A percentile compares a stretch with the other conserved stretches of the same genome.
Conservation (phyloP, 2,329 filamentous ascomycete species). For the Alternaria sp. region DNA sequence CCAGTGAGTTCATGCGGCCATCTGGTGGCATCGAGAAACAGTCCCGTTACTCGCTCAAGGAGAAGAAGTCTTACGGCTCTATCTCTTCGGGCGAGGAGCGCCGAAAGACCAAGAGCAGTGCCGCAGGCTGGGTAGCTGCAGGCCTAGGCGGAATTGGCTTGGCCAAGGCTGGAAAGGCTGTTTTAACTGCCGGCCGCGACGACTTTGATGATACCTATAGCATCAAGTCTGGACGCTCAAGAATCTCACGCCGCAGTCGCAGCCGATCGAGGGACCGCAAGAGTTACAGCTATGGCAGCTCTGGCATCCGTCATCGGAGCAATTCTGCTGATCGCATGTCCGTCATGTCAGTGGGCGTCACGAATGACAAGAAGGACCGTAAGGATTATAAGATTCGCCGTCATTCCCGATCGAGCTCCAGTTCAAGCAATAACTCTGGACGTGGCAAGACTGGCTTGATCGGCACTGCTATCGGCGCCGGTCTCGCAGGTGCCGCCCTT, state of each 20-base stretch:
- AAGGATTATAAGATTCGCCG: constrained; percentile 48
- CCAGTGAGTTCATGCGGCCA: constrained; percentile 53
- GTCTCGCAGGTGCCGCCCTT: constrained; percentile 52
- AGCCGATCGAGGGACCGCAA: constrained; percentile 52
- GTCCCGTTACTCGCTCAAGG: constrained; percentile 59
- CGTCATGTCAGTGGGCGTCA: constrained; percentile 45
- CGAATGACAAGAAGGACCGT: constrained; percentile 46
- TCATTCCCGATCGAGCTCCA: constrained; percentile 47
- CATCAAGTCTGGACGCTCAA: constrained; percentile 61
- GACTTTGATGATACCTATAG: constrained; percentile 69
- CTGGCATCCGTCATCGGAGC: constrained; percentile 51
- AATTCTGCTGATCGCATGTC: constrained; percentile 47
- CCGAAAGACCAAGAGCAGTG: constrained; percentile 53
- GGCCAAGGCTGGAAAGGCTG: constrained; percentile 61
- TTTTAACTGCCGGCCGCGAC: constrained; percentile 59
- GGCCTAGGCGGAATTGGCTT: constrained; percentile 64
- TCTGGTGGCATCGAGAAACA: constrained; percentile 66
- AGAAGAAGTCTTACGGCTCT: constrained; percentile 44
- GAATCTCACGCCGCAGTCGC: constrained; percentile 41
- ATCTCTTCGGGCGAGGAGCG: constrained; percentile 42
- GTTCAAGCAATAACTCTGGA: constrained; percentile 52
- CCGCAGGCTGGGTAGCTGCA: constrained; percentile 61
- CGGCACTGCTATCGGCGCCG: constrained; percentile 51
- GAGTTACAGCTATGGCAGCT: constrained; percentile 56
- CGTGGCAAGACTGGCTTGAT: constrained; percentile 47